phyloP scores from a whole-genome alignment of 805 yeast genomes.

The Nakazawaea ambrosiae region DNA sequence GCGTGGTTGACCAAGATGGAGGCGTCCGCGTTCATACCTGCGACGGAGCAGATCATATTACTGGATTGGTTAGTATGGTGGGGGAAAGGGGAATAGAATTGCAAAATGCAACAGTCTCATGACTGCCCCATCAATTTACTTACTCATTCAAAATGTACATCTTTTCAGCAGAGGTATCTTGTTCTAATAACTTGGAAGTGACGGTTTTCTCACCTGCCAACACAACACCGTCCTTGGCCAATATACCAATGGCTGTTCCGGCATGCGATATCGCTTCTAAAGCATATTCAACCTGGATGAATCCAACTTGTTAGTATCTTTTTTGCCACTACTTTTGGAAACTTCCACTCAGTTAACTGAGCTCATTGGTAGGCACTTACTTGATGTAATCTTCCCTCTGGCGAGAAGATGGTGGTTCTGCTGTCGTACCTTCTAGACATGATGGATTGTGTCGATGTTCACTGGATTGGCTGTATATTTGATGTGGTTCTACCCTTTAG shows the following conservation, averaged over 20 bases:
- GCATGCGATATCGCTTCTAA: conserved; percentile 84
- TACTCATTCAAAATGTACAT: conserved; percentile 74
- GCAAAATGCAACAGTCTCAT: too few relatives aligned
- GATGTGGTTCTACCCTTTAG: background rate
- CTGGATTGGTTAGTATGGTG: conserved; percentile 11
- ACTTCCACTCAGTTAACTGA: too few relatives aligned
- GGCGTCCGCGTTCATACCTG: conserved; percentile 98
- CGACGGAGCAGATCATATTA: conserved; percentile 86
- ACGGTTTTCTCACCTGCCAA: conserved; percentile 96
- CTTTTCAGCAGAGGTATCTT: conserved; percentile 90
- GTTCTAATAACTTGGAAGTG: conserved; percentile 86
- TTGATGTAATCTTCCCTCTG: conserved; percentile 97
- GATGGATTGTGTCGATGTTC: too few relatives aligned
- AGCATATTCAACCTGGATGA: conserved; percentile 81
- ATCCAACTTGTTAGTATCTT: conserved; percentile 6
- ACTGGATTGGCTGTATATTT: too few relatives aligned
- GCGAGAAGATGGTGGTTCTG: conserved; percentile 97
- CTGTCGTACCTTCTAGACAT: conserved; percentile 98
- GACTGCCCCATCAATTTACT: conserved; percentile 12
- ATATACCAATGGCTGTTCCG: conserved; percentile 74
- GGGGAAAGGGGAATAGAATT: background rate
- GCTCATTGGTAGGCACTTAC: conserved; percentile 38
- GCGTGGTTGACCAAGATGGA: conserved; percentile 82
- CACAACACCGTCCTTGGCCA: conserved; percentile 82
- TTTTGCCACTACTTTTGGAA: background rate